Percentiles rank a stretch among this genome's conserved stretches.
phyloP scores from a whole-genome alignment of 1,284 basidiomycete species.

The Mycosarcoma mackinlayi region DNA sequence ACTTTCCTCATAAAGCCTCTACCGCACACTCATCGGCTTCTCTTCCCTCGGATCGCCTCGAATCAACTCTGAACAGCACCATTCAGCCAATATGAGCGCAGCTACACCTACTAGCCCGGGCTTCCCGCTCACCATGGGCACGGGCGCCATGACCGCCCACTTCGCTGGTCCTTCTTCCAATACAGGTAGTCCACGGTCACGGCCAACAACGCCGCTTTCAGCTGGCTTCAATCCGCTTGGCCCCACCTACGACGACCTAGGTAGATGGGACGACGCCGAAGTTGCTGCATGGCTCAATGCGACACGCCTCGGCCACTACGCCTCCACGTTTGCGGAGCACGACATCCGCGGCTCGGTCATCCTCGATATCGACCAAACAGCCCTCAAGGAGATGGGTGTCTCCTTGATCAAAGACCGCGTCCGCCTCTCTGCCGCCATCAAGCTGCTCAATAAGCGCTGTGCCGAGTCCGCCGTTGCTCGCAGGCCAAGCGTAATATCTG shows the following conservation, averaged over 20 bases:
- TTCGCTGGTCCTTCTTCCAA: conserved; percentile 37
- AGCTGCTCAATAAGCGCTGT: conserved; percentile 59
- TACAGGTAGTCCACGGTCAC: conserved; percentile 39
- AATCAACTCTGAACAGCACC: not conserved
- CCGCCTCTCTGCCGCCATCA: conserved; percentile 64
- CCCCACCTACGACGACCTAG: conserved; percentile 43
- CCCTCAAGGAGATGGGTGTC: conserved; percentile 67
- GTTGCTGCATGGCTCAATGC: conserved; percentile 57
- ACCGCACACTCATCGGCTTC: too few relatives aligned
- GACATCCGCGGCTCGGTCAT: conserved; percentile 64
- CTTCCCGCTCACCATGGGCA: conserved; percentile 53
- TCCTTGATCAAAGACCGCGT: conserved; percentile 63
- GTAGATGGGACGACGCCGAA: conserved; percentile 46
- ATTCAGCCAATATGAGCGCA: conserved; percentile 29
- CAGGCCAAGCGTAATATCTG: conserved; percentile 29
- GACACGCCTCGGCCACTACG: conserved; percentile 52
- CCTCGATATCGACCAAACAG: conserved; percentile 60
- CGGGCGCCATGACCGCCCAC: conserved; percentile 19
- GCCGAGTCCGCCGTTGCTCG: conserved; percentile 32
- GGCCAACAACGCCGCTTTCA: conserved; percentile 44
- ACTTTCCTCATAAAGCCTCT: too few relatives aligned
- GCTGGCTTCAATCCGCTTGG: conserved; percentile 26
- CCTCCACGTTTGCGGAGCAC: conserved; percentile 52
- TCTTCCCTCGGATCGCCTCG: not conserved
- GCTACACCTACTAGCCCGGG: conserved; percentile 54